Base-by-base conservation (phyloP, 805 yeast species). In the Candida krabiensis region DNA sequence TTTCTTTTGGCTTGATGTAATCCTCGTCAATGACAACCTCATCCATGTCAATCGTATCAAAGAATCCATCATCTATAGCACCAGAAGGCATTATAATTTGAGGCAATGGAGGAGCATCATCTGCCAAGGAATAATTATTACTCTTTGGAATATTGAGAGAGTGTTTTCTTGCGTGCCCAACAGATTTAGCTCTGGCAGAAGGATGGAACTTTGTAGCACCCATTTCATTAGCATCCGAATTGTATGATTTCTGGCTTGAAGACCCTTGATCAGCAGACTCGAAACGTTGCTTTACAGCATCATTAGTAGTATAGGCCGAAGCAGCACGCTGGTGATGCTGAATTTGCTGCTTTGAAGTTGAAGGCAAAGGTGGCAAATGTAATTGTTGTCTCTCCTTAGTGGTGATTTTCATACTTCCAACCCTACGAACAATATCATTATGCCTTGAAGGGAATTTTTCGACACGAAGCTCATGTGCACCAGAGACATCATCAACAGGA, bases 161-260 rank as follows among this genome's bases (percentile, higher is more conserved):
- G 42, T 80, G 83, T 50, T 79, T 81, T 54, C 86, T 75, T 15
- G 78, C 74, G 58, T 86, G 91, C n/a, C 90, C 89, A 33, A 86
- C 80, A 15, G 95, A 84, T 56, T 85, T 87, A 3, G 95, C 95
- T 52, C 96, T 76, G 0, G 95, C 95, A 11, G 88, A 79, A 25
- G 96, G 95, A 60, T 86, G 96, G 44, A 68, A 64, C 44, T 63
- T 70, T 31, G 29, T 35, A 17, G 38, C 17, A 69, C 74, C 25
- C 62, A 53, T 45, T 61, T 65, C 46, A 9, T 30, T 30, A n/a
- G 13, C 23, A 9, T 35, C 29, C 21, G 24, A 16, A 4, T 38
- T 27, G n/a, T 24, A 41, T 9, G 27, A 19, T 19, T 30, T 28
- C 15, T 48, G 53, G 16, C 27, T 44, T 28, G 26, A 22, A 5